These are phyloP conservation scores for Boletus tylopilopsis DNA, from an alignment of 768 basidiomycete genomes.

Conservation along the genomic window DNA sequence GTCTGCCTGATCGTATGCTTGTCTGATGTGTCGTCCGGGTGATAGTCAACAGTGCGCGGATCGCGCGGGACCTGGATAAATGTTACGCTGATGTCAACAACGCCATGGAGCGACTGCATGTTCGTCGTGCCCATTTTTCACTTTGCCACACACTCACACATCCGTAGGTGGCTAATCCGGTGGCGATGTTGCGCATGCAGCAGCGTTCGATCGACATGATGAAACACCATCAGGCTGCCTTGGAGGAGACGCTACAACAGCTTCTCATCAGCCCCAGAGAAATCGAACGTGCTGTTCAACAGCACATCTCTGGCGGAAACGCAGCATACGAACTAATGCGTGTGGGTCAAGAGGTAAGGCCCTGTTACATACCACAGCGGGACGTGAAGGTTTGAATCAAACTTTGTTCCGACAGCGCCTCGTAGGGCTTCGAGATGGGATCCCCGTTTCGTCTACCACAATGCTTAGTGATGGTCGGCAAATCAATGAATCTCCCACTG, in stretches of 20 bases:
- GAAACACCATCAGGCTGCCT: slow-evolving; percentile 28
- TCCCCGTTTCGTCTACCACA: slow-evolving; percentile 1
- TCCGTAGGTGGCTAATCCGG: slow-evolving; percentile 22
- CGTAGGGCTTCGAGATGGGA: slow-evolving; percentile 6
- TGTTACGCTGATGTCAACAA: slow-evolving; percentile 41
- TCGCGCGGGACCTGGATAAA: slow-evolving; percentile 42
- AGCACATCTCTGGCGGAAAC: slow-evolving; percentile 39
- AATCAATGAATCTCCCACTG: slow-evolving; percentile 20
- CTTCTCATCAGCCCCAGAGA: slow-evolving; percentile 37
- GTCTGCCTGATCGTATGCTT: background rate
- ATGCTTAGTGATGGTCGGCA: slow-evolving; percentile 19
- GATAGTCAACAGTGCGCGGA: slow-evolving; percentile 44
- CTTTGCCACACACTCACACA: background rate
- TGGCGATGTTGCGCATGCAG: slow-evolving; percentile 28
- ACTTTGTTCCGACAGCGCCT: slow-evolving; percentile 20
- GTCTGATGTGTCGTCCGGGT: slow-evolving; percentile 3
- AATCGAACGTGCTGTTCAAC: slow-evolving; percentile 34
- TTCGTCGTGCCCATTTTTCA: slow-evolving; percentile 17
- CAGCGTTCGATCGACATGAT: slow-evolving; percentile 27
- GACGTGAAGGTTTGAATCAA: background rate
- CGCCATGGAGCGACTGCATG: slow-evolving; percentile 43
- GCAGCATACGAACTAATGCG: slow-evolving; percentile 49
- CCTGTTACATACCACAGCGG: background rate
- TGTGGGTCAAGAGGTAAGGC: slow-evolving; percentile 44
- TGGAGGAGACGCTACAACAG: slow-evolving; percentile 39